phyloP scores from a whole-genome alignment of 192 early-diverging fungal species.

The Podochytrium sp. region DNA sequence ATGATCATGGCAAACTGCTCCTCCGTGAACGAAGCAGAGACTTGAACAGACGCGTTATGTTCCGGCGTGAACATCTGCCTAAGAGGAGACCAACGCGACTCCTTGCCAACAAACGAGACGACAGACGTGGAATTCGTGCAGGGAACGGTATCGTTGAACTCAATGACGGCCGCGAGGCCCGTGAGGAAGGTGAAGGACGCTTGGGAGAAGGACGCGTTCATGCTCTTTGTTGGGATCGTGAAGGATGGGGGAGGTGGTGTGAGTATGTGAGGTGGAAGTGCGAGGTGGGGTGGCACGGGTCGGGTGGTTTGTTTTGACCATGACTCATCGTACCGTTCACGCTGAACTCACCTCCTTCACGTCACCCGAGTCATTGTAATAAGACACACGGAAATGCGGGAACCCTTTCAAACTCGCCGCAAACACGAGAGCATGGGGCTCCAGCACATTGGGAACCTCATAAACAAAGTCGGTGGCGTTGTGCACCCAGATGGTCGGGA shows the following conservation, averaged over 20 bases:
- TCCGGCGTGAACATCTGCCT: too few species aligned
- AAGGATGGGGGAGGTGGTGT: not conserved
- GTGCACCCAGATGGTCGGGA: not conserved
- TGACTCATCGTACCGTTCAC: too few species aligned
- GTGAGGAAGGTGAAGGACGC: not conserved
- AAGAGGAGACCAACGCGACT: not conserved
- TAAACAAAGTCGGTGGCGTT: not conserved
- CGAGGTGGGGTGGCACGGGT: too few species aligned
- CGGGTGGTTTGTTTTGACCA: too few species aligned
- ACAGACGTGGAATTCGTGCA: not conserved
- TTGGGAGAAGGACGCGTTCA: not conserved
- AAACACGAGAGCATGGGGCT: too few species aligned
- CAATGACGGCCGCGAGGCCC: not conserved
- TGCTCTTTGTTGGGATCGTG: not conserved
- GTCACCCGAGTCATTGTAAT: not conserved
- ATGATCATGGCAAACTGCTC: too few species aligned
- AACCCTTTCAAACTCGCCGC: not conserved
- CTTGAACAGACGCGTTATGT: too few species aligned
- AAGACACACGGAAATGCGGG: not conserved
- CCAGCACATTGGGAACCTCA: not conserved
- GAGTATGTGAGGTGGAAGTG: too few species aligned
- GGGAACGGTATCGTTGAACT: not conserved
- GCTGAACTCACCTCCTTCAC: too few species aligned
- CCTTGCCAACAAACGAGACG: not conserved
- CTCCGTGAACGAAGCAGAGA: too few species aligned